A percentile compares a stretch with the other conserved stretches of the same genome.
Evolutionary conservation across 2,329 filamentous ascomycete genomes (phyloP).

Genomic region (Venturiaceae sp.): DNA sequence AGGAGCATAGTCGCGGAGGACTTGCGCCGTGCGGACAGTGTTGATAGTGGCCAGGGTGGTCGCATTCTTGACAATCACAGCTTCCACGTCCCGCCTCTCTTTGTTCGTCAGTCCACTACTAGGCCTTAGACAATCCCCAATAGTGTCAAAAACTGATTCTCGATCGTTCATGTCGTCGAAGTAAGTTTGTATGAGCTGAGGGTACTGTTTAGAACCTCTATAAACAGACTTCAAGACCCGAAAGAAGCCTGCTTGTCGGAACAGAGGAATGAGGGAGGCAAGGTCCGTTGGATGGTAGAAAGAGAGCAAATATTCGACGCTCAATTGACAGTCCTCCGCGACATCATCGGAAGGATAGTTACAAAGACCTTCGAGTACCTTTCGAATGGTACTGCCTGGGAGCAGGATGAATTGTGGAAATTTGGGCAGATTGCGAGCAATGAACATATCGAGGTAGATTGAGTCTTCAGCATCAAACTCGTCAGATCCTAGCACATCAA

Average conservation of each 20-base stretch:
- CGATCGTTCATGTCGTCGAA: conserved; percentile 77
- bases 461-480: conserved; percentile 74
- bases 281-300: conserved; percentile 86
- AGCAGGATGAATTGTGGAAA: conserved; percentile 93
- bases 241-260: conserved; percentile 75
- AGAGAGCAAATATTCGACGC: conserved; percentile 87
- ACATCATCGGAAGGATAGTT: conserved; percentile 71
- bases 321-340: conserved; percentile 91
- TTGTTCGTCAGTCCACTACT: conserved; percentile 55
- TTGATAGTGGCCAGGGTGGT: conserved; percentile 58
- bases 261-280: conserved; percentile 62
- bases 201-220: conserved; percentile 67
- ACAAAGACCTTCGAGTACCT: conserved; percentile 73
- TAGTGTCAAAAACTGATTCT: conserved; percentile 66
- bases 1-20: conserved; percentile 51
- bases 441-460: conserved; percentile 97
- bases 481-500: conserved; percentile 75
- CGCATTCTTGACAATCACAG: conserved; percentile 56
- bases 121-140: conserved; percentile 62
- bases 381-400: conserved; percentile 74
- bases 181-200: conserved; percentile 67
- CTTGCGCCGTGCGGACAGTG: conserved; percentile 53
- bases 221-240: conserved; percentile 88
- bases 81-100: conserved; percentile 62
- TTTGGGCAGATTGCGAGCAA: conserved; percentile 90